Evolutionary conservation across 148 eudicot genomes (phyloP), one percentile per base, ranked within the genome.

Genomic region (Camellia granthamiana): DNA sequence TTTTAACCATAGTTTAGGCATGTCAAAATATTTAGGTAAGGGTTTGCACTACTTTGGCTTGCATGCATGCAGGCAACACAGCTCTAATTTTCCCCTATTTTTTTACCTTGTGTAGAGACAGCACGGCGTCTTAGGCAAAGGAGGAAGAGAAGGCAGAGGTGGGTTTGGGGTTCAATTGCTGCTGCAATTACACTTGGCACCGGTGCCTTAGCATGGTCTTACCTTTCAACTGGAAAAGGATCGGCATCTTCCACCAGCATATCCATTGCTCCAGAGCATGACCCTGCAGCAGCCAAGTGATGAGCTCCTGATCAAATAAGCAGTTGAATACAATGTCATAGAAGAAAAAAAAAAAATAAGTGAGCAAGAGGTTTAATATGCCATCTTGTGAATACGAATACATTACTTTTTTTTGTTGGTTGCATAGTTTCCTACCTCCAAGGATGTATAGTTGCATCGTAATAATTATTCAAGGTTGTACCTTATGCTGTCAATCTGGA

Each of bases 111-210:
- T 88, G 55, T 82, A 96, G 99, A 96, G 80, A 75, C 81, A 13
- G 89, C 97, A 72, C 85, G 99, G 68, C 89, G 81, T 62, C 88
- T 90, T 73, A 86, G 99, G 84, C 98, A 92, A 84, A 91, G 72
- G 78, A 90, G 88, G 85, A 93, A 89, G 86, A 91, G 79, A 85
- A 87, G 88, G 84, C 97, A 91, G 85, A 87, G 78, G 81, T 93
- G 94, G 99, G 74, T 91, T 43, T 96, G 94, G 97, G 91, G 94
- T 41, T 89, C 95, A 15, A 78, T 93, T 76, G 88, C 91, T 21
- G 84, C 90, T 79, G 87, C 91, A 75, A 84, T 93, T 47, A 87
- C 93, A 21, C 78, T 93, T 8, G 99, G 99, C 47, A 83, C 85
- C 69, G 90, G 91, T 52, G 92, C 90, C 47, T 84, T 93, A 76